Conservation (phyloP, 129 eudicot genomes). For the Flaveria bidentis region DNA sequence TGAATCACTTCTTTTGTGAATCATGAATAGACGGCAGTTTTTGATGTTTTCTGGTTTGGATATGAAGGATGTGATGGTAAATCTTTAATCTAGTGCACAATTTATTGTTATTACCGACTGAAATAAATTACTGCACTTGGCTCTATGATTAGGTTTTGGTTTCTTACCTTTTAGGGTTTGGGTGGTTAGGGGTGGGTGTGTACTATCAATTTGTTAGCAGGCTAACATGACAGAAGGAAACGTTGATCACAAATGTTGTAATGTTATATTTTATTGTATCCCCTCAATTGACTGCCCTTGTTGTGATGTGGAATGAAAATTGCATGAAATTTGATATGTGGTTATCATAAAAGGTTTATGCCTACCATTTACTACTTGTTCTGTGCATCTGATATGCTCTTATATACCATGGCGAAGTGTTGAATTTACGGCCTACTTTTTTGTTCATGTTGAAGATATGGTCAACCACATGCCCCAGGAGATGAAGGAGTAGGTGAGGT, state of each 20-base stretch:
- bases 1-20: slow-evolving; percentile 7
- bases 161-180: slow-evolving; percentile 26
- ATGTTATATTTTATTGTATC: not conserved
- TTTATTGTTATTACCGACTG: not conserved
- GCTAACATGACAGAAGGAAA: not conserved
- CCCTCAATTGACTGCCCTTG: not conserved
- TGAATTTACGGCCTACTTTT: not conserved
- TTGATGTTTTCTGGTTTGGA: slow-evolving; percentile 26
- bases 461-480: slow-evolving; percentile 60
- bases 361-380: slow-evolving; percentile 6
- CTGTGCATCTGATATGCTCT: not conserved
- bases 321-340: not conserved
- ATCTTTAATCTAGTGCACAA: slow-evolving; percentile 8
- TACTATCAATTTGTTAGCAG: slow-evolving; percentile 9
- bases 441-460: slow-evolving; percentile 52
- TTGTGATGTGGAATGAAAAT: not conserved
- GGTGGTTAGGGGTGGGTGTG: slow-evolving; percentile 16
- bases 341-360: not conserved
- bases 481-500: slow-evolving; percentile 39
- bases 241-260: not conserved
- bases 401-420: not conserved
- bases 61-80: slow-evolving; percentile 2
- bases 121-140: not conserved
- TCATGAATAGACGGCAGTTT: slow-evolving; percentile 5
- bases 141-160: not conserved